phyloP scores from a whole-genome alignment of 331 rosid genomes.

The Phaseolus coccineus region DNA sequence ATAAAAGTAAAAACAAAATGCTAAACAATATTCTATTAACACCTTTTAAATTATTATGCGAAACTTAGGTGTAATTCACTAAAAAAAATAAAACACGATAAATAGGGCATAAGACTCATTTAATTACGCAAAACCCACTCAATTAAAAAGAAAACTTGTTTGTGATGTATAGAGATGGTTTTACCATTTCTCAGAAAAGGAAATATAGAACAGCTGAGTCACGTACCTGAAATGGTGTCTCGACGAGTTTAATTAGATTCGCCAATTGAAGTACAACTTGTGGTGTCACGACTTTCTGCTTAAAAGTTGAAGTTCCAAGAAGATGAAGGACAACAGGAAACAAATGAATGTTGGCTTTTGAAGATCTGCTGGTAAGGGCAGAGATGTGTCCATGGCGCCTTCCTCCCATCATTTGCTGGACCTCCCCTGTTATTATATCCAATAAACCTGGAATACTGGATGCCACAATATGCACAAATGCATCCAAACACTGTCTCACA shows the following conservation, averaged over 20 bases:
- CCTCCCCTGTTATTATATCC: constrained; percentile 79
- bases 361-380: constrained; percentile 74
- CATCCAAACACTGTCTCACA: constrained; percentile 80
- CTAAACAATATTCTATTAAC: neutral
- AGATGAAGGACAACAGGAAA: constrained; percentile 97
- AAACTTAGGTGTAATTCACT: neutral
- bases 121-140: neutral
- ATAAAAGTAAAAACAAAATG: neutral
- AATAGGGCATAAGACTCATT: neutral
- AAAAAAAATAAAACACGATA: neutral
- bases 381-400: constrained; percentile 89
- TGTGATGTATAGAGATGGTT: neutral
- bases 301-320: constrained; percentile 84
- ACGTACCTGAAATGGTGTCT: constrained; percentile 90
- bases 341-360: constrained; percentile 80
- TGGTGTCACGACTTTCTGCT: constrained; percentile 74
- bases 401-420: constrained; percentile 94
- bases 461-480: constrained; percentile 76
- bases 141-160: neutral
- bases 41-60: neutral
- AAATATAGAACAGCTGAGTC: constrained; percentile 32
- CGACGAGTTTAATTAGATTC: constrained; percentile 73
- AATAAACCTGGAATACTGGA: constrained; percentile 81
- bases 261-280: constrained; percentile 88
- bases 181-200: neutral